Evolutionary conservation across 1,139 yeast species (phyloP), one percentile per base, ranked within the genome.

Genomic region (Geotrichum histeridarum): DNA sequence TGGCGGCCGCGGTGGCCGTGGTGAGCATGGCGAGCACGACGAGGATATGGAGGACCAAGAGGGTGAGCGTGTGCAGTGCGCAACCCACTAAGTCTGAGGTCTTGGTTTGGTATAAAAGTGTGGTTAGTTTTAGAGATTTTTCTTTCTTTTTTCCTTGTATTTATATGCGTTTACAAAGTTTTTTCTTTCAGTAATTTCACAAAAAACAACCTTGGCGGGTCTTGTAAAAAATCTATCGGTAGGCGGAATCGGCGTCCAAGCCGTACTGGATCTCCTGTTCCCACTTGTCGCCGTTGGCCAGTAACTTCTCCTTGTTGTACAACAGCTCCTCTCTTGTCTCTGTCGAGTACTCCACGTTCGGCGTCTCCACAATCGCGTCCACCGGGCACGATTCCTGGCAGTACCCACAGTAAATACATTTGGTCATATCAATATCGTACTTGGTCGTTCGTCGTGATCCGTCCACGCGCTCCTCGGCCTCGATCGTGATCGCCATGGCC

Each of bases 341-440:
- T 37, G 96, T 87, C 54, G 90, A 77, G 73, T 86, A 88, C 73
- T 88, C 96, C 52, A 82, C 88, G 68, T 88, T 88, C 54, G 96
- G 95, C 55, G 90, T 79, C 74, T 88, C 96, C 52, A 88, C 96
- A 74, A 88, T 88, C 53, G 96, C 96, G 71, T 88, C 96, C 57
- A 88, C 96, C 37, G 96, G 96, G 75, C 96, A 88, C 57, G 90
- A 82, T 70, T 88, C 96, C 75, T 88, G 96, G 76, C 96, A 88
- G 76, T 84, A 84, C 39, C 96, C 96, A 74, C 96, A 88, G 76
- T 84, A 88, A 67, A 88, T 88, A 77, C 96, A 88, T 72, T 88
- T 88, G 62, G 96, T 88, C 96, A 88, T 86, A 74, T 88, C 96
- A 64, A 88, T 88, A 70, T 88, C 96, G 70, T 88, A 88, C 70